Evolutionary conservation across 768 basidiomycete genomes (phyloP).

Genomic region (Leccinum longicurvipes): DNA sequence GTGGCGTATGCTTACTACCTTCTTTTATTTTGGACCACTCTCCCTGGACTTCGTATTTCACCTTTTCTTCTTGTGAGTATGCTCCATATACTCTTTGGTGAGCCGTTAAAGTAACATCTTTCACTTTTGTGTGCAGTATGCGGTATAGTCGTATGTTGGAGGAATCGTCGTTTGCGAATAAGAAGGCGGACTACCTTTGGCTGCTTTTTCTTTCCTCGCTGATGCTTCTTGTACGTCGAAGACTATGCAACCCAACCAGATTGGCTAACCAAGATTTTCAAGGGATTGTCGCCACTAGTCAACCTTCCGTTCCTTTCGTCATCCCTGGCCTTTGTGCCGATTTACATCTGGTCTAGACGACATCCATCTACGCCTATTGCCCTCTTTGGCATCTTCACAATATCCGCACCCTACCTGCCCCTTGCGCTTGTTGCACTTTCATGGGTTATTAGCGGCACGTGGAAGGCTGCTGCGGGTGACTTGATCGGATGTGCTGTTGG

Average conservation of each 20-base stretch:
- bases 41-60: constrained; percentile 95
- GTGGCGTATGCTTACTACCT: constrained; percentile 87
- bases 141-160: constrained; percentile 95
- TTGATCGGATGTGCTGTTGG: constrained; percentile 85
- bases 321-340: constrained; percentile 89
- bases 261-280: constrained; percentile 5
- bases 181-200: constrained; percentile 94
- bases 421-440: constrained; percentile 86
- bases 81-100: neutral
- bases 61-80: constrained; percentile 93
- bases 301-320: constrained; percentile 93
- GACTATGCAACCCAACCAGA: neutral
- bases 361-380: constrained; percentile 96
- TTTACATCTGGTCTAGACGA: constrained; percentile 94
- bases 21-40: constrained; percentile 94
- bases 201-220: constrained; percentile 78
- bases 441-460: constrained; percentile 78
- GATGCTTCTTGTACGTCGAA: constrained; percentile 73
- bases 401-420: constrained; percentile 94
- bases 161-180: constrained; percentile 91
- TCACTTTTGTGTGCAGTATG: constrained; percentile 58
- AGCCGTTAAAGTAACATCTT: neutral
- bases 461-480: constrained; percentile 80
- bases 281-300: constrained; percentile 83
- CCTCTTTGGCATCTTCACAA: constrained; percentile 90